Evolutionary conservation across 2,329 filamentous ascomycete genomes (phyloP).

Genomic region (Cytospora leucostoma): DNA sequence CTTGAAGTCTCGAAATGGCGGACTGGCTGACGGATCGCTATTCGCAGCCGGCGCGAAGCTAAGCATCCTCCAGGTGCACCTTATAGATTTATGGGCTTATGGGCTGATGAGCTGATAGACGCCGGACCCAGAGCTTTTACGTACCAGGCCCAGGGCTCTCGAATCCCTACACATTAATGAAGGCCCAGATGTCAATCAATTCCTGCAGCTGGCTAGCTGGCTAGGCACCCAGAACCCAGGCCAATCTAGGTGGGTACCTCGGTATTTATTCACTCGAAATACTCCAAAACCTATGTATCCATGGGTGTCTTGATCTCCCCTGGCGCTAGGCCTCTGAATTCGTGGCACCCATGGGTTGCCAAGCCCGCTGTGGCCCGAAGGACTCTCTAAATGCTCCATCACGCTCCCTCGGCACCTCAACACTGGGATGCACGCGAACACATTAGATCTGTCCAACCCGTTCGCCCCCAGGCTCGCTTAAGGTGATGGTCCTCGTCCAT

Average conservation of each 20-base stretch:
- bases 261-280: no score
- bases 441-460: neutral
- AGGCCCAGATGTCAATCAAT: no score
- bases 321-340: neutral
- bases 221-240: no score
- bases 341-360: neutral
- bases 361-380: neutral
- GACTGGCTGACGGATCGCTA: neutral
- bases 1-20: neutral
- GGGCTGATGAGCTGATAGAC: neutral
- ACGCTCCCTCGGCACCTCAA: neutral
- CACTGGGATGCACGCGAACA: neutral
- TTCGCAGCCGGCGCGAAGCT: neutral
- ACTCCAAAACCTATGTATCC: neutral
- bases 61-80: neutral
- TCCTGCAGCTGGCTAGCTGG: no score
- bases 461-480: neutral
- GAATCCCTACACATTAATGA: no score
- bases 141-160: no score
- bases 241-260: no score
- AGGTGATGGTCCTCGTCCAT: neutral
- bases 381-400: neutral
- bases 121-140: neutral
- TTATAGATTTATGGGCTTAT: conserved; percentile 9
- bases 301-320: neutral